These are phyloP conservation scores for Pyrus hybrid DNA, from an alignment of 331 rosid species.

Conservation along the genomic window DNA sequence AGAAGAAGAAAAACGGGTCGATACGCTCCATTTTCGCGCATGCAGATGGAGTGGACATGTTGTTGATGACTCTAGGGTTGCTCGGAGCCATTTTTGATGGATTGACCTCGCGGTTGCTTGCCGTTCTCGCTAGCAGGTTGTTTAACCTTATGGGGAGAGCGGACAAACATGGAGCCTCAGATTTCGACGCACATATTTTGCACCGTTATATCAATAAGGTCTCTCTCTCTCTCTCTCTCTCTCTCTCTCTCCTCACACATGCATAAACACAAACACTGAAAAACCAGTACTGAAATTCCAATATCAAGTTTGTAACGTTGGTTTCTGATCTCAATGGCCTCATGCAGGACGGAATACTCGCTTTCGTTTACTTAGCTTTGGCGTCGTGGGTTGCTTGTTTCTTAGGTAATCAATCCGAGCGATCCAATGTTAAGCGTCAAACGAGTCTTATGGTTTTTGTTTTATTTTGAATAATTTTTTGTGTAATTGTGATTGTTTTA, in stretches of 20 bases:
- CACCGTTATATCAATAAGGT: constrained; percentile 33
- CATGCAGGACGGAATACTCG: constrained; percentile 43
- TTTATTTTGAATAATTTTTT: too few relatives aligned
- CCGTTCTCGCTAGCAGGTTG: constrained; percentile 30
- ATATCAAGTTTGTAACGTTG: too few relatives aligned
- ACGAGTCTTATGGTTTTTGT: not conserved
- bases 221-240: not conserved
- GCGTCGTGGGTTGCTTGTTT: constrained; percentile 59
- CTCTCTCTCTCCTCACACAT: not conserved
- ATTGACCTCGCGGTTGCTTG: constrained; percentile 29
- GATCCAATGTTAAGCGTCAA: too few relatives aligned
- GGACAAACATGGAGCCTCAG: not conserved
- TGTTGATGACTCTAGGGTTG: constrained; percentile 53
- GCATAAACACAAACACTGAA: not conserved
- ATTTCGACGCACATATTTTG: not conserved
- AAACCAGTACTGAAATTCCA: not conserved
- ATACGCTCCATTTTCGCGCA: constrained; percentile 66
- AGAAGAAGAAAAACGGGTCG: constrained; percentile 22
- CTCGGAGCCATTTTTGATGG: constrained; percentile 66
- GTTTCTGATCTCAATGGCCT: not conserved
- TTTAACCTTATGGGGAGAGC: constrained; percentile 46
- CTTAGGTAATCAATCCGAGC: constrained; percentile 22
- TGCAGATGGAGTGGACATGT: constrained; percentile 46
- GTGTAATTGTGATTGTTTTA: not conserved
- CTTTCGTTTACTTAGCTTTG: constrained; percentile 40